phyloP scores from a whole-genome alignment of 345 rosid genomes.

The Gynandropsis gynandra region DNA sequence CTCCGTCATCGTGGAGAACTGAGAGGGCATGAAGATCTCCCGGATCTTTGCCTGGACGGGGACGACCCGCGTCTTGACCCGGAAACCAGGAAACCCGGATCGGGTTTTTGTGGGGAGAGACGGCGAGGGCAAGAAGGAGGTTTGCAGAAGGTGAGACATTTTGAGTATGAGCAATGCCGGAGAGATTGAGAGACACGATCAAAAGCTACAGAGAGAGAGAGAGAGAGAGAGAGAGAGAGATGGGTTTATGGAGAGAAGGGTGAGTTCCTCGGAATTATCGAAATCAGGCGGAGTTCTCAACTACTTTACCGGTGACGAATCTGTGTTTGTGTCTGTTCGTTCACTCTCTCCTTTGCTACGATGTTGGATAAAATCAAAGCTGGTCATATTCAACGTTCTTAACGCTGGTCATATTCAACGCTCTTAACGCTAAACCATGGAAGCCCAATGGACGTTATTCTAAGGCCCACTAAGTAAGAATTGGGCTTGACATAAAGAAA shows the following conservation, averaged over 20 bases:
- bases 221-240: background rate
- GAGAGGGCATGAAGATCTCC: conserved; percentile 98
- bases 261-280: conserved; percentile 52
- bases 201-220: background rate
- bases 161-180: background rate
- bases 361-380: no score
- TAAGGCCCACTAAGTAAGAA: no score
- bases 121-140: conserved; percentile 46
- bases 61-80: conserved; percentile 14
- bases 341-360: no score
- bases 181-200: background rate
- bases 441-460: no score
- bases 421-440: no score
- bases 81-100: conserved; percentile 22
- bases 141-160: conserved; percentile 64
- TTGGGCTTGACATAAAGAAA: no score
- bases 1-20: conserved; percentile 95
- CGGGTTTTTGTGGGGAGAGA: conserved; percentile 23
- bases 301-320: conserved; percentile 36
- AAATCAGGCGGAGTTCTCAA: conserved; percentile 58
- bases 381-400: no score
- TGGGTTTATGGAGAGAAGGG: background rate
- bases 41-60: conserved; percentile 67
- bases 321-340: no score
- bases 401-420: no score